Conservation (phyloP, 1,284 basidiomycete genomes). For the Schizophyllum commune region DNA sequence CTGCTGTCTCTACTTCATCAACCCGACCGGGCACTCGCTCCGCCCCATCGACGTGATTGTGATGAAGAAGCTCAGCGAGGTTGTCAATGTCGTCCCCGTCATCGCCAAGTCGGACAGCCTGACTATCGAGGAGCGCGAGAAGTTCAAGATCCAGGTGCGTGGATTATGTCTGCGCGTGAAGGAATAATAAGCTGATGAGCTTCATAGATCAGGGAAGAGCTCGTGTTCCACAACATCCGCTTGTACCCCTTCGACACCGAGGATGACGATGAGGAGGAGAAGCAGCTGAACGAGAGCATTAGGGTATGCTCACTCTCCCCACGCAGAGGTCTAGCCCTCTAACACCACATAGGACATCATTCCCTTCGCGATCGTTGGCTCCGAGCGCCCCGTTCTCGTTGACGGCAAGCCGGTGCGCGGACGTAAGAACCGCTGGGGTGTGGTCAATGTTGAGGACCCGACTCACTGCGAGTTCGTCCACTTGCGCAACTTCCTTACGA, state of each 20-base stretch:
- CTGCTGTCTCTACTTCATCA: constrained; percentile 98
- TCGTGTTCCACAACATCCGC: constrained; percentile 89
- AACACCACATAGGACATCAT: constrained; percentile 65
- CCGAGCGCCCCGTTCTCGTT: constrained; percentile 89
- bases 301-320: constrained; percentile 47
- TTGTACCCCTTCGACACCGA: constrained; percentile 97
- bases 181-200: constrained; percentile 4
- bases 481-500: constrained; percentile 92
- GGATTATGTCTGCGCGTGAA: background rate
- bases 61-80: constrained; percentile 98
- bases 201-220: constrained; percentile 81
- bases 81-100: constrained; percentile 97
- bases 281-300: constrained; percentile 86
- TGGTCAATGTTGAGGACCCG: constrained; percentile 96
- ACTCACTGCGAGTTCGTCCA: constrained; percentile 98
- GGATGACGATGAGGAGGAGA: constrained; percentile 89
- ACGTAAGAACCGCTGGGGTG: constrained; percentile 96
- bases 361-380: constrained; percentile 95
- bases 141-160: constrained; percentile 84
- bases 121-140: constrained; percentile 87
- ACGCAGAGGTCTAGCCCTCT: background rate
- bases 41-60: constrained; percentile 95
- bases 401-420: constrained; percentile 94
- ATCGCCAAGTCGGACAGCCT: constrained; percentile 98
- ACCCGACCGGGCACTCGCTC: constrained; percentile 89